phyloP scores from a whole-genome alignment of 2,329 filamentous ascomycete species.

The Dothidotthia symphoricarpi region DNA sequence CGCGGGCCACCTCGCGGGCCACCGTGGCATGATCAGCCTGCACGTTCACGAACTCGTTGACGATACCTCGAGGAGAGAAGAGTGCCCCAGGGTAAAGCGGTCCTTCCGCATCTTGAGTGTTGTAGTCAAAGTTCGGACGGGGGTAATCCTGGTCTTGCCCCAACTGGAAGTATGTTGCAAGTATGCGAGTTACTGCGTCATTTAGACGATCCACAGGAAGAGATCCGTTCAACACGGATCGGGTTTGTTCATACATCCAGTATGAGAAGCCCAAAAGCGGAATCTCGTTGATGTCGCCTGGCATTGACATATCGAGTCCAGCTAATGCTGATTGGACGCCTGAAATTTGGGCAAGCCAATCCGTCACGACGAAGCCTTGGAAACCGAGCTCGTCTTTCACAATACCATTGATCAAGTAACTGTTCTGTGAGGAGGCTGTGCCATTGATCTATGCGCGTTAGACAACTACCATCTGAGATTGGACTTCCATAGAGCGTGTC shows the following conservation, averaged over 20 bases:
- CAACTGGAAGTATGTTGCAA: constrained; percentile 77
- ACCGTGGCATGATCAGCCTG: constrained; percentile 54
- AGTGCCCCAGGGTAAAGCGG: constrained; percentile 44
- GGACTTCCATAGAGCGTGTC: constrained; percentile 3
- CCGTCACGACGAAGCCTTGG: constrained; percentile 83
- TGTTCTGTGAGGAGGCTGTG: constrained; percentile 66
- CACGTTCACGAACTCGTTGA: constrained; percentile 68
- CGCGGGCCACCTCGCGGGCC: constrained; percentile 53
- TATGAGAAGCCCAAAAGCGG: constrained; percentile 48
- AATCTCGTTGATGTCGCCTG: constrained; percentile 62
- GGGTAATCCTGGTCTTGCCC: constrained; percentile 42
- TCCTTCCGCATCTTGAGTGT: constrained; percentile 36
- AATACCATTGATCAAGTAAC: constrained; percentile 78
- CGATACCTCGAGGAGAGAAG: constrained; percentile 59
- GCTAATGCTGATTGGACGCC: constrained; percentile 77
- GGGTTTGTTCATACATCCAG: constrained; percentile 74
- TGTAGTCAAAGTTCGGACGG: constrained; percentile 46
- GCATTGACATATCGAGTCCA: constrained; percentile 81
- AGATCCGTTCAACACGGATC: constrained; percentile 76
- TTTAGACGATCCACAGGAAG: constrained; percentile 79
- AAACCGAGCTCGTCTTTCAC: constrained; percentile 85
- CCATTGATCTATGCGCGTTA: constrained; percentile 43
- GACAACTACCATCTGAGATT: not conserved
- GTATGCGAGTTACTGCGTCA: constrained; percentile 82
- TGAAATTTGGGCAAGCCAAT: constrained; percentile 82